Evolutionary conservation across 176 grass and related monocot species (phyloP), one percentile per base, ranked within the genome.

Genomic region (Oryza australiensis): DNA sequence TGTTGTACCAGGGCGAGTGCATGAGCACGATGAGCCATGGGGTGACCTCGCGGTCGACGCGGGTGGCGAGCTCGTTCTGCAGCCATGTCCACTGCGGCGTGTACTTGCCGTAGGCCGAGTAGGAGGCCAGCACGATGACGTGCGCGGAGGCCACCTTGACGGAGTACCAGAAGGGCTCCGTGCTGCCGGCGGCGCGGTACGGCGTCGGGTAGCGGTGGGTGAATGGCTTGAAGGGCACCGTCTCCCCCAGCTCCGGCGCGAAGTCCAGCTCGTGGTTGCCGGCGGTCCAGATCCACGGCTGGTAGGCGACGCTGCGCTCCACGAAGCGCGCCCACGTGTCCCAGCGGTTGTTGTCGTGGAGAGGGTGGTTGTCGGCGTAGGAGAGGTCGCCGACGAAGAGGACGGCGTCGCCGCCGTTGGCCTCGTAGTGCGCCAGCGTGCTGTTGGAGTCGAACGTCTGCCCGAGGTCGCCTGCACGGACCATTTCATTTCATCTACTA

Each of bases 231-330:
- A 94, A 94, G 1, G 84, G 81, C 2, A 23, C 24, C 5, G 69
- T 85, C 88, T 94, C 92, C 0, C 89, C 89, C 2, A 94, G 53
- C 65, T 87, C 81, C 45, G 92, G 92, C 20, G 5, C 69, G 29
- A 73, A 92, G 65, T 94, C 92, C 9, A 94, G 67, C 77, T 94
- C 92, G 68, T 94, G 92, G 73, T 94, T 94, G 60, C 92, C 92
- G 35, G 83, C 75, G 7, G 84, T 75, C 92, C 92, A 94, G 79
- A 94, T 71, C 87, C 86, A 94, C 0, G 92, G 92, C 64, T 89
- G 89, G 84, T 92, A 94, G 4, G 92, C 92, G 0, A 28, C 81
- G 69, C 84, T 92, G 26, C 89, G 79, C 77, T 94, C 92, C 12
- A 59, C 66, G 74, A 94, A 94, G 3, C 89, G 85, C 0, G 42